phyloP scores from a whole-genome alignment of 495 filamentous ascomycete genomes.

The Glutinoglossum americanum region DNA sequence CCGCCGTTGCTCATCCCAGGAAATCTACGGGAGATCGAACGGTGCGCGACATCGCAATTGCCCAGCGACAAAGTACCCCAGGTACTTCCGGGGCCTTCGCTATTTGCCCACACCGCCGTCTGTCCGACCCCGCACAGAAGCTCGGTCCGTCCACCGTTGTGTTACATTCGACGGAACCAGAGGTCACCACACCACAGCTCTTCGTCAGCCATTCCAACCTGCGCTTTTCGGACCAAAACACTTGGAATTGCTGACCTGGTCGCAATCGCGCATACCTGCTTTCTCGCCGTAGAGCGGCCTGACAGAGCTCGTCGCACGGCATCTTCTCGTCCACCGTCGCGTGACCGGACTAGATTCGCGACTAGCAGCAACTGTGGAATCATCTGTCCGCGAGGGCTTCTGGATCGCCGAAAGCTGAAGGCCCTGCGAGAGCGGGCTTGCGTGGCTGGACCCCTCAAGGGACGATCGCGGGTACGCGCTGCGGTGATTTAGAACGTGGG shows the following conservation, averaged over 20 bases:
- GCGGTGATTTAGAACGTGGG: background rate
- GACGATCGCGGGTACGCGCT: background rate
- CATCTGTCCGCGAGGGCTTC: background rate
- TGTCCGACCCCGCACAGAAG: background rate
- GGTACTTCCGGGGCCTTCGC: background rate
- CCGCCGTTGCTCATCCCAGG: background rate
- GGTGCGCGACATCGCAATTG: background rate
- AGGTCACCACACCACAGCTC: background rate
- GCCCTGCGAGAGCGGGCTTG: background rate
- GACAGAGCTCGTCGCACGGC: background rate
- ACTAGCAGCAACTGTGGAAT: background rate
- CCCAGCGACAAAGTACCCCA: background rate
- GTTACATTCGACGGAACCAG: background rate
- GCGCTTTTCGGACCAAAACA: background rate
- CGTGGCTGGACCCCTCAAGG: background rate
- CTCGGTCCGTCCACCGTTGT: background rate
- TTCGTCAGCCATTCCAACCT: background rate
- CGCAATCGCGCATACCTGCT: background rate
- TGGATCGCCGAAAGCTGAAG: background rate
- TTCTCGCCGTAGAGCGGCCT: background rate
- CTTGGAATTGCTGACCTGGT: background rate
- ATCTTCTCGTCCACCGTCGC: background rate
- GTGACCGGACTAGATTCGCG: background rate
- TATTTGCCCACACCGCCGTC: background rate
- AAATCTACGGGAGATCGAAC: too few species aligned